A percentile compares a stretch with the other conserved stretches of the same genome.
Evolutionary conservation across 2,329 filamentous ascomycete genomes (phyloP).

Genomic region (Beauveria pseudobassiana): DNA sequence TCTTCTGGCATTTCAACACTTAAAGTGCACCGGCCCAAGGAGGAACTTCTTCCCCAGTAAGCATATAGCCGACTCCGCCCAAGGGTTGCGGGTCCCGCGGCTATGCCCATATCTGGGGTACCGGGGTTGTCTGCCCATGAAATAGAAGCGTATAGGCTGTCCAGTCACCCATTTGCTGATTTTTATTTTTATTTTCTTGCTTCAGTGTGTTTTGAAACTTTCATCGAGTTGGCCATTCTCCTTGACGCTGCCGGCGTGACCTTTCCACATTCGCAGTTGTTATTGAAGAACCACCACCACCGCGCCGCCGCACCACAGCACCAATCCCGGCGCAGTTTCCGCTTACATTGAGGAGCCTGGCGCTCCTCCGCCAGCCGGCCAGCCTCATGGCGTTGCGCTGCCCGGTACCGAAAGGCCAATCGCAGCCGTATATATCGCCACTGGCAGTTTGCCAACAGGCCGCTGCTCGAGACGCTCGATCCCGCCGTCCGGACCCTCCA

Average conservation of each 20-base stretch:
- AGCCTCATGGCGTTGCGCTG: conserved; percentile 70
- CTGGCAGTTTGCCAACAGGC: conserved; percentile 66
- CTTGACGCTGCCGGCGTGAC: not conserved
- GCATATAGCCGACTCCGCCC: not conserved
- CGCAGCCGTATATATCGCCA: conserved; percentile 76
- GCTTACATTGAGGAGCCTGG: conserved; percentile 36
- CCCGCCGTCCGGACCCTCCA: conserved; percentile 60
- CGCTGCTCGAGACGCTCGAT: conserved; percentile 60
- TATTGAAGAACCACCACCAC: not conserved
- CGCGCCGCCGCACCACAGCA: too few species aligned
- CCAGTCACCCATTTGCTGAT: not conserved
- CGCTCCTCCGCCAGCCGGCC: conserved; percentile 60
- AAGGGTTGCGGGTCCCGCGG: not conserved
- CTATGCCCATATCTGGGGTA: not conserved
- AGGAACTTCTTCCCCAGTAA: not conserved
- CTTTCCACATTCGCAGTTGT: not conserved
- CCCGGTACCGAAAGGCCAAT: conserved; percentile 67
- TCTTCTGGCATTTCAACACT: not conserved
- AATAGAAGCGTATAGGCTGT: not conserved
- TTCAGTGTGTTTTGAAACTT: not conserved
- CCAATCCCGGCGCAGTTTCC: not conserved
- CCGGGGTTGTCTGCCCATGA: not conserved
- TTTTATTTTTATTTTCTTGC: not conserved
- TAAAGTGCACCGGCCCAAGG: not conserved
- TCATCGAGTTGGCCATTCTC: not conserved